Evolutionary conservation across 1,284 basidiomycete species (phyloP).

Genomic region (Cutaneotrichosporon mucoides): DNA sequence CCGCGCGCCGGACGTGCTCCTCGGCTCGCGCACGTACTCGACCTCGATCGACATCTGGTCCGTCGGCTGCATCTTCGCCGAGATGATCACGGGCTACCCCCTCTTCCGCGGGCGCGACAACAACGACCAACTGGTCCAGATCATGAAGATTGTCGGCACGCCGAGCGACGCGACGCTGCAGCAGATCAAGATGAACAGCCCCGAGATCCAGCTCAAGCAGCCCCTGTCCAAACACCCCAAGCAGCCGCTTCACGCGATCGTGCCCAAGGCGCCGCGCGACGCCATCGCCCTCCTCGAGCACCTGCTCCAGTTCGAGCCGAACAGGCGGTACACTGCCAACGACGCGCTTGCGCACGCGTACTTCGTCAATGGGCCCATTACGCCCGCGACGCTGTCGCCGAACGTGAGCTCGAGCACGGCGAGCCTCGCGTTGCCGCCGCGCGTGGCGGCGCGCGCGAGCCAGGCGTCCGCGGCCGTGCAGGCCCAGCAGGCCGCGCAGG

Average conservation of each 20-base stretch:
- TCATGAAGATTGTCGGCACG: slow-evolving; percentile 95
- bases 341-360: slow-evolving; percentile 92
- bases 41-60: slow-evolving; percentile 99
- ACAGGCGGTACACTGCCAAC: slow-evolving; percentile 84
- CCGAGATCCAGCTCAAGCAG: slow-evolving; percentile 70
- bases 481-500: slow-evolving; percentile 30
- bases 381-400: slow-evolving; percentile 38
- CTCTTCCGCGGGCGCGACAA: slow-evolving; percentile 97
- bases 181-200: slow-evolving; percentile 91
- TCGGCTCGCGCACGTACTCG: slow-evolving; percentile 92
- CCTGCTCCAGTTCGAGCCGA: slow-evolving; percentile 93
- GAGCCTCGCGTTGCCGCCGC: slow-evolving; percentile 39
- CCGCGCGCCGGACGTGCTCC: slow-evolving; percentile 90
- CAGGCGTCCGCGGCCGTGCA: slow-evolving; percentile 42
- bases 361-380: slow-evolving; percentile 58
- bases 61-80: slow-evolving; percentile 62
- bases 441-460: slow-evolving; percentile 39
- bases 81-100: slow-evolving; percentile 87
- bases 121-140: slow-evolving; percentile 94
- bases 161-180: slow-evolving; percentile 84
- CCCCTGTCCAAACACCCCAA: slow-evolving; percentile 75
- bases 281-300: slow-evolving; percentile 93
- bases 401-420: slow-evolving; percentile 29
- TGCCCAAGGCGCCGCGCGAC: slow-evolving; percentile 87
- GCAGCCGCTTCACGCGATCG: slow-evolving; percentile 79